Percentiles rank a stretch among this genome's conserved stretches.
These are phyloP conservation scores for Auriscalpium orientale DNA, from an alignment of 768 basidiomycete genomes.

Conservation along the genomic window DNA sequence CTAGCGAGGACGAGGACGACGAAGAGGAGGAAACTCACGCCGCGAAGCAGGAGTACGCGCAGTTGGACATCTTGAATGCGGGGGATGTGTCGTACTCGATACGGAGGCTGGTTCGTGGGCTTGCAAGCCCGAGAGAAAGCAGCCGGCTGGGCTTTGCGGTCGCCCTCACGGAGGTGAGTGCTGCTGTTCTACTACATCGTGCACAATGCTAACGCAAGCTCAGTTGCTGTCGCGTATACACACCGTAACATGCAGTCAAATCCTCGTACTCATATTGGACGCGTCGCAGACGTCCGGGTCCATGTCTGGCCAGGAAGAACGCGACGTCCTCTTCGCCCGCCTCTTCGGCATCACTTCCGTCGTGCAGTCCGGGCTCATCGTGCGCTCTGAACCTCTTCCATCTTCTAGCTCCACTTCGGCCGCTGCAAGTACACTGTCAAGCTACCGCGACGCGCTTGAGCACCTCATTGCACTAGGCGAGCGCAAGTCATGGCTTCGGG, in stretches of 20 bases:
- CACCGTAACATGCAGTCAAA: conserved; percentile 71
- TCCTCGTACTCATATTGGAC: conserved; percentile 67
- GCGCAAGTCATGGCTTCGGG: conserved; percentile 84
- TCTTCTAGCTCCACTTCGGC: conserved; percentile 46
- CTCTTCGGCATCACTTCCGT: conserved; percentile 85
- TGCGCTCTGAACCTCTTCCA: conserved; percentile 48
- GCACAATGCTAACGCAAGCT: neutral
- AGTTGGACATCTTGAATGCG: conserved; percentile 66
- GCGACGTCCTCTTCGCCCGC: conserved; percentile 87
- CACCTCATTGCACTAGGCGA: conserved; percentile 65
- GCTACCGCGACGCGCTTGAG: conserved; percentile 50
- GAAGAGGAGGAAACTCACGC: conserved; percentile 36
- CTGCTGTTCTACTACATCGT: neutral
- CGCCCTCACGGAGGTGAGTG: conserved; percentile 82
- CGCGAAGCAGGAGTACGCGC: conserved; percentile 34
- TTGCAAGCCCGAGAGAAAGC: conserved; percentile 89
- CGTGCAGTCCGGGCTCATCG: conserved; percentile 77
- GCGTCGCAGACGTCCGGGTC: conserved; percentile 64
- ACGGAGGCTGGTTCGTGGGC: conserved; percentile 74
- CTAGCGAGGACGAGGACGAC: conserved; percentile 11
- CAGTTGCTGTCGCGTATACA: conserved; percentile 75
- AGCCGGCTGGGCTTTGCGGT: conserved; percentile 94
- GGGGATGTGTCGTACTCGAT: conserved; percentile 93
- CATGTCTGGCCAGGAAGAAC: conserved; percentile 86
- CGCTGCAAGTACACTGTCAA: conserved; percentile 46